Evolutionary conservation across 805 yeast genomes (phyloP), one percentile per base, ranked within the genome.

Genomic region (Yarrowia sp.): DNA sequence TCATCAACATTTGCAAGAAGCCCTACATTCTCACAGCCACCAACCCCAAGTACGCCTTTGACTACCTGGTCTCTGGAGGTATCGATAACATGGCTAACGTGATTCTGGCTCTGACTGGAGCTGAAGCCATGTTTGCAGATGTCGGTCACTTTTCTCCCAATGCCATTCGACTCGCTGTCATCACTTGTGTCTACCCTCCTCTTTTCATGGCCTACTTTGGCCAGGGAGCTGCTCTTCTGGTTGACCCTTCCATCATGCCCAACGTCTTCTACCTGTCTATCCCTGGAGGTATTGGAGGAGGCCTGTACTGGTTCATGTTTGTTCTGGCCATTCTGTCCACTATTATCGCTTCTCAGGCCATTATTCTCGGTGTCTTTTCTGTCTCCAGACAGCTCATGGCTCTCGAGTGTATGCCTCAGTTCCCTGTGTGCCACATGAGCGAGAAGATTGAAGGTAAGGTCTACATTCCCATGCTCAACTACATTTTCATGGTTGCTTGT

Each of bases 111-210:
- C 74, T 85, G 28, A 84, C 89, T 0, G 88, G 88, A 38, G 77
- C 83, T 4, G 88, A 85, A 68, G 87, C 88, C 7, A 81, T 85
- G 85, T 85, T 85, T 74, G 86, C 87, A 1, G 88, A 85, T 72
- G 76, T 84, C 57, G 84, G 87, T 3, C 86, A 83, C 69, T 83
- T 84, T 69, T 83, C 85, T 1, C 75, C 77, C 35, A 67, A 75
- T 3, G 81, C 87, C 0, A 77, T 83, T 48, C 85, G 83, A 67
- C 62, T 84, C 9, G 78, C 86, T 8, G 72, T 83, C 55, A 65
- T 78, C 3, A 67, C 69, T 7, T 76, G 82, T 65, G 85, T 83
- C n/a, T 84, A 82, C 67, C 84, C 86, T 10, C 76, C 82, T 38
- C 72, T 85, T 68, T 77, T 83, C 70, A 69, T 83, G 18, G 75